Conservation (phyloP, 2,329 filamentous ascomycete genomes). For the Trichothecium roseum region DNA sequence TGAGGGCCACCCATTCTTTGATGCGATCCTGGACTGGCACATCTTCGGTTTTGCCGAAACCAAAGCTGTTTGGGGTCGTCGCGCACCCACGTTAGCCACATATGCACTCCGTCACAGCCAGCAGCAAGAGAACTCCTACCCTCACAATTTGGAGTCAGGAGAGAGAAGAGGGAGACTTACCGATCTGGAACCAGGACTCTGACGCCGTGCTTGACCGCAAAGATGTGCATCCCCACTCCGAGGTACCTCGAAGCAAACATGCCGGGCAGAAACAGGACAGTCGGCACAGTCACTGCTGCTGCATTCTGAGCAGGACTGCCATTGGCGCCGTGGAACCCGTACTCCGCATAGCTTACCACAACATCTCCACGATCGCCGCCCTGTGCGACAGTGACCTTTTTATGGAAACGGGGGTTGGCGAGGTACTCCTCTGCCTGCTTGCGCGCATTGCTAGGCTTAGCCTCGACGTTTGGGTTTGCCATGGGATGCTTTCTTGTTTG, state of each 20-base stretch:
- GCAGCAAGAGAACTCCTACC: no score
- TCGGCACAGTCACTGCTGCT: conserved; percentile 11
- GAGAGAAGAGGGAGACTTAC: conserved; percentile 12
- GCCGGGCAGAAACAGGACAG: conserved; percentile 17
- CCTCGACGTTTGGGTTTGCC: no score
- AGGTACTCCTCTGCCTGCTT: conserved; percentile 7
- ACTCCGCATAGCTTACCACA: conserved; percentile 16
- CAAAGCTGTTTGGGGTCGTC: conserved; percentile 10
- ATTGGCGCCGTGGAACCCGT: conserved; percentile 1
- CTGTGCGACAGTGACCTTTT: conserved; percentile 12
- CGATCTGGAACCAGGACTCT: conserved; percentile 22
- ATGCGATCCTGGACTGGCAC: conserved; percentile 10
- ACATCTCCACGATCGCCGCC: conserved; percentile 9
- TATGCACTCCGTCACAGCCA: no score
- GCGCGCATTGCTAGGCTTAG: no score
- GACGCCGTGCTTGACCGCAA: conserved; percentile 18
- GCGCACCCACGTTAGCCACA: not conserved
- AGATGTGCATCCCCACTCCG: conserved; percentile 18
- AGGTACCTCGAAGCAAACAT: conserved; percentile 16
- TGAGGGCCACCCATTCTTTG: conserved; percentile 15
- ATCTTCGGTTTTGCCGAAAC: conserved; percentile 14
- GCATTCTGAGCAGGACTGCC: conserved; percentile 10
- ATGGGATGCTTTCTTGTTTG: no score
- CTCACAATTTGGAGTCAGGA: no score
- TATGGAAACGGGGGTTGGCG: conserved; percentile 14